A percentile compares a stretch with the other conserved stretches of the same genome.
phyloP scores from a whole-genome alignment of 805 yeast species.

The Maudiozyma pseudohumilis region DNA sequence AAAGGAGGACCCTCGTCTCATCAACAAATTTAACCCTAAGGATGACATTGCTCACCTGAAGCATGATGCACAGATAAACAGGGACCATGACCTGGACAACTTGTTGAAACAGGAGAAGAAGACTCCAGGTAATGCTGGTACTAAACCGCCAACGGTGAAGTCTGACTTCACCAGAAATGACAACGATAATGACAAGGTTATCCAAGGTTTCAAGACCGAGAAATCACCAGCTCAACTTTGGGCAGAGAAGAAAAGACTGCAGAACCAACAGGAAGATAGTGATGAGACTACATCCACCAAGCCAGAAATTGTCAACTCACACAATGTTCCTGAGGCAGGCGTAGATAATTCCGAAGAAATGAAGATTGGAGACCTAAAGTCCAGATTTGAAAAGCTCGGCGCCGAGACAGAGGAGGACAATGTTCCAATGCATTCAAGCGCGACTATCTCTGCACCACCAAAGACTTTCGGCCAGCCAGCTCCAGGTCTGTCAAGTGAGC shows the following conservation, averaged over 20 bases:
- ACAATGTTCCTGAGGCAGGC: slow-evolving; percentile 23
- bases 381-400: slow-evolving; percentile 29
- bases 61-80: slow-evolving; percentile 27
- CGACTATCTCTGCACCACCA: slow-evolving; percentile 9
- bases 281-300: slow-evolving; percentile 4
- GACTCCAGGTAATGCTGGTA: slow-evolving; percentile 9
- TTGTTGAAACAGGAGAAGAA: slow-evolving; percentile 12
- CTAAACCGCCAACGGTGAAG: slow-evolving; percentile 26
- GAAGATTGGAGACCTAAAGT: slow-evolving; percentile 25
- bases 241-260: slow-evolving; percentile 83
- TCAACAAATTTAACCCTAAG: slow-evolving; percentile 18
- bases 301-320: slow-evolving; percentile 19
- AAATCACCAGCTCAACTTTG: slow-evolving; percentile 91
- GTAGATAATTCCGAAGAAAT: neutral
- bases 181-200: slow-evolving; percentile 32
- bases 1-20: slow-evolving; percentile 35
- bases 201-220: slow-evolving; percentile 60
- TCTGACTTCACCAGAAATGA: slow-evolving; percentile 3
- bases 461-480: slow-evolving; percentile 14
- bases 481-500: neutral
- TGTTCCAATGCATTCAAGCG: neutral
- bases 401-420: slow-evolving; percentile 8
- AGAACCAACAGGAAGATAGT: slow-evolving; percentile 18
- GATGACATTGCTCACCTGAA: slow-evolving; percentile 30
- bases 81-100: slow-evolving; percentile 29